Evolutionary conservation across 202 grass and related monocot genomes (phyloP), one percentile per base, ranked within the genome.

Genomic region (Saccharum hybrid): DNA sequence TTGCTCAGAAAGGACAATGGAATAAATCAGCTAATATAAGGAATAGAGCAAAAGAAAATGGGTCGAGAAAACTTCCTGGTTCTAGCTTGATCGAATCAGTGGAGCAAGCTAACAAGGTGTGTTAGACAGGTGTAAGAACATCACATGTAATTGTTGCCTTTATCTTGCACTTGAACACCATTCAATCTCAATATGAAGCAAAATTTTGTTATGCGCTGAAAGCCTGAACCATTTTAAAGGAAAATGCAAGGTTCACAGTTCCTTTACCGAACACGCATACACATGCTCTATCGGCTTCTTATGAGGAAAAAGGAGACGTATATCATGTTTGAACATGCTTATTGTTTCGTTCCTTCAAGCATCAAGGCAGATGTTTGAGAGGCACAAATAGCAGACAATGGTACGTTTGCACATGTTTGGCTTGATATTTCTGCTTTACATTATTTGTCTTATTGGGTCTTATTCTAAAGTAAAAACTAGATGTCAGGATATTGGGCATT

Each of bases 1-100:
- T 83, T 90, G 82, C 83, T 49, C 85, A 90, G 59, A 85, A 65
- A 85, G 88, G 85, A 26, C 86, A 83, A 37, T 93, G 91, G 91
- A 84, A 45, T 66, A 83, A 84, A 83, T 84, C 88, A 81, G 86
- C 85, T 88, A 63, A 78, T 83, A 22, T 86, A 57, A 88, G 80
- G 76, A 72, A 36, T 77, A 83, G 49, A 72, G 72, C 83, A 81
- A 86, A 75, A 63, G 66, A 77, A 81, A 86, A 66, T 77, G 85
- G 88, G 10, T 78, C 81, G 46, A 76, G 51, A 82, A 90, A 88
- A 83, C 70, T 72, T 62, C 85, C 91, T 78, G 91, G 91, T 54
- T 90, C 67, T 80, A 93, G 91, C 62, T 90, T 90, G 26, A 80
- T 93, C 78, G 72, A 90, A 84, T 80, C 78, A 73, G 43, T 61